Conservation (phyloP, 169 alveolate species). For the Plasmodium gaboni region DNA sequence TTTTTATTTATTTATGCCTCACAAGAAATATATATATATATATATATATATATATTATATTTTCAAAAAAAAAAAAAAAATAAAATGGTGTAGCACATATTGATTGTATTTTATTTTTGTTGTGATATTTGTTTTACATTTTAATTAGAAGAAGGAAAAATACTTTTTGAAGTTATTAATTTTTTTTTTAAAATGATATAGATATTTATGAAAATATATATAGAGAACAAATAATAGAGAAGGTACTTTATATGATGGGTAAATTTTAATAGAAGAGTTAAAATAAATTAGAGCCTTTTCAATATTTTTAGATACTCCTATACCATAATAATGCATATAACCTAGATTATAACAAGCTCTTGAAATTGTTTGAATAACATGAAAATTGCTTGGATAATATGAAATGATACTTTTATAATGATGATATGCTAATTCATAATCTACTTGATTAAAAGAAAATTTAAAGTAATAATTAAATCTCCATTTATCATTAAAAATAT, state of each 20-base stretch:
- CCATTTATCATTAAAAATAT: constrained; percentile 47
- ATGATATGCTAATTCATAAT: constrained; percentile 59
- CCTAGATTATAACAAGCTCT: constrained; percentile 69
- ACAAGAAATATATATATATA: no score
- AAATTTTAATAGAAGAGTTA: constrained; percentile 59
- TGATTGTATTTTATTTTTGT: no score
- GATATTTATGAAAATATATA: constrained; percentile 30
- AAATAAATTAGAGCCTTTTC: constrained; percentile 55
- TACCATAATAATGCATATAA: constrained; percentile 69
- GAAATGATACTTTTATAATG: constrained; percentile 69
- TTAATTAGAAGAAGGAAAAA: not conserved
- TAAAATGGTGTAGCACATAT: not conserved
- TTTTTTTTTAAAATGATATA: constrained; percentile 33
- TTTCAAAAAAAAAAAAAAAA: not conserved
- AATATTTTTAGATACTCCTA: constrained; percentile 61
- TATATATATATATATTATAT: not conserved
- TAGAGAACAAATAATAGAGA: constrained; percentile 43
- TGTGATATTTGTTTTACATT: no score
- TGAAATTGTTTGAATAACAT: constrained; percentile 54
- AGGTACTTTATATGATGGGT: constrained; percentile 58
- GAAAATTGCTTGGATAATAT: constrained; percentile 41
- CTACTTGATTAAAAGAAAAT: constrained; percentile 53
- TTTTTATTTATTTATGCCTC: no score
- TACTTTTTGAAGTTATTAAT: constrained; percentile 10
- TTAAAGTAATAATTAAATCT: constrained; percentile 32